Percentiles rank a stretch among this genome's conserved stretches.
phyloP scores from a whole-genome alignment of 1,284 basidiomycete species.

The Trichosporon sp. region DNA sequence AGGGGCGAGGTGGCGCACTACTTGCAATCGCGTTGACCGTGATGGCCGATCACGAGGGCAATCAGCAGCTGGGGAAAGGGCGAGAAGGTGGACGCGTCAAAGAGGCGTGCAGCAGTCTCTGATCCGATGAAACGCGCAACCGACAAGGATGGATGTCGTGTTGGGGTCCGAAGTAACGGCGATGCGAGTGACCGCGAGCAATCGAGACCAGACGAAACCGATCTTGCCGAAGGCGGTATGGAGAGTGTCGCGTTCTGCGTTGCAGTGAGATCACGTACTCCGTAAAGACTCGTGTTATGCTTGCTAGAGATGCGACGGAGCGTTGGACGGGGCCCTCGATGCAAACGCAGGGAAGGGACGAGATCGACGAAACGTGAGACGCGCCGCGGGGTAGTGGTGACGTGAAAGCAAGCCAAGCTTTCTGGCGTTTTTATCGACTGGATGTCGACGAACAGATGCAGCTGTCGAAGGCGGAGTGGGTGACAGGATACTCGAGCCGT shows the following conservation, averaged over 20 bases:
- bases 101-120: not conserved
- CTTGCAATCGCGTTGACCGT: slow-evolving; percentile 13
- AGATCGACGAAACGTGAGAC: not conserved
- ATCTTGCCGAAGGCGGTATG: not conserved
- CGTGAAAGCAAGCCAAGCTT: not conserved
- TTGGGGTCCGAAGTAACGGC: not conserved
- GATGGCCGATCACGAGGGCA: slow-evolving; percentile 13
- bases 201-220: not conserved
- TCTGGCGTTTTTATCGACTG: not conserved
- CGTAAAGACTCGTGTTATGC: slow-evolving; percentile 5
- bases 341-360: not conserved
- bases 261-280: slow-evolving; percentile 3
- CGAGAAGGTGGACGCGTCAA: not conserved
- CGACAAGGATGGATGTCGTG: slow-evolving; percentile 5
- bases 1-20: slow-evolving; percentile 11
- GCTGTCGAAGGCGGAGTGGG: not conserved
- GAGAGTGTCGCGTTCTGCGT: not conserved
- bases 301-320: not conserved
- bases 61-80: slow-evolving; percentile 7
- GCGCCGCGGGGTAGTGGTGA: not conserved
- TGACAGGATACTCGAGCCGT: slow-evolving; percentile 11
- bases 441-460: not conserved
- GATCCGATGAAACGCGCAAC: slow-evolving; percentile 5
- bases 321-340: not conserved
- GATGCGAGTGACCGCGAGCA: not conserved